Percentiles rank a stretch among this genome's conserved stretches.
Conservation (phyloP, 495 filamentous ascomycete genomes). For the Aspergillus homomorphus region DNA sequence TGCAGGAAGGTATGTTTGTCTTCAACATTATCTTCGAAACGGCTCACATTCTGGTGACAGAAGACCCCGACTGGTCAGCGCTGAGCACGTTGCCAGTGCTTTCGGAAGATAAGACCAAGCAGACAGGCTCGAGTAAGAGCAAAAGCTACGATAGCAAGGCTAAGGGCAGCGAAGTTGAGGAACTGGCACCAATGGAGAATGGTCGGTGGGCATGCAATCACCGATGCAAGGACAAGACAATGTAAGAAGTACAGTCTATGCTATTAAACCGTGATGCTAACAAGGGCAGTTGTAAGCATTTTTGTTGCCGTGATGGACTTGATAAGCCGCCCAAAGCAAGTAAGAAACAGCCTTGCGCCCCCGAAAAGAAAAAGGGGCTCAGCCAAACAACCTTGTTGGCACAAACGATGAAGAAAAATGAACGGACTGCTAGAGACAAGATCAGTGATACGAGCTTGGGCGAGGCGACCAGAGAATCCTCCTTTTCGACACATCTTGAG, state of each 20-base stretch:
- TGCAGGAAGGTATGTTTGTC: conserved; percentile 33
- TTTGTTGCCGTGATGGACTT: conserved; percentile 85
- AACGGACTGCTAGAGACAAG: conserved; percentile 16
- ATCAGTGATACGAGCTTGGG: not conserved
- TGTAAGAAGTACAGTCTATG: conserved; percentile 32
- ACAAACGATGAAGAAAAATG: conserved; percentile 28
- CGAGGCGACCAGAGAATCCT: not conserved
- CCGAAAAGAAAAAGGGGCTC: conserved; percentile 20
- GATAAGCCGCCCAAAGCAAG: conserved; percentile 68
- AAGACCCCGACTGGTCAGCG: conserved; percentile 19
- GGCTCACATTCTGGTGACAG: not conserved
- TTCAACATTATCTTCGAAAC: not conserved
- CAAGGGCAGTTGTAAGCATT: conserved; percentile 63
- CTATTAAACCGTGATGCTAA: not conserved
- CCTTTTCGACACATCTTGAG: no score
- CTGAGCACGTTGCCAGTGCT: not conserved
- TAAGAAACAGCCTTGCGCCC: conserved; percentile 27
- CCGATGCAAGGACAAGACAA: conserved; percentile 71
- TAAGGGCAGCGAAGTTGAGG: conserved; percentile 27
- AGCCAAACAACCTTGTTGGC: conserved; percentile 31
- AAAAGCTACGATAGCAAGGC: conserved; percentile 14
- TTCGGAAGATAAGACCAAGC: not conserved
- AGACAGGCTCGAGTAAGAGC: conserved; percentile 7
- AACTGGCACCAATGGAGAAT: conserved; percentile 62
- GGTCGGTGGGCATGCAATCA: conserved; percentile 91